These are phyloP conservation scores for Fusarium drepaniforme DNA, from an alignment of 2,329 filamentous ascomycete genomes.

Conservation along the genomic window DNA sequence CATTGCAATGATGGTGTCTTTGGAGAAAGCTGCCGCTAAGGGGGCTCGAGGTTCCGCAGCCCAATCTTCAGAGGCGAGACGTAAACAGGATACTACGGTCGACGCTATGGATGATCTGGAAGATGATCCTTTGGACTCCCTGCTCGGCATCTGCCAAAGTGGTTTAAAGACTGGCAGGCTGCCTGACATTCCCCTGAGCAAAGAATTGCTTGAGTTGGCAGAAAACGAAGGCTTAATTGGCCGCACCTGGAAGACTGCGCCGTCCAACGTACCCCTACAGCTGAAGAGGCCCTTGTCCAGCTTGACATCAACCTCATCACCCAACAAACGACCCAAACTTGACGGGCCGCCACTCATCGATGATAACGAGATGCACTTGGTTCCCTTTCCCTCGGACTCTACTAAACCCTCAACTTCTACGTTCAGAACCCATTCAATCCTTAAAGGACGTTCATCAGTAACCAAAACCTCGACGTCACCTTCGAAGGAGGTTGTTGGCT, in stretches of 20 bases:
- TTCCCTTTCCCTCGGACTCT: slow-evolving; percentile 17
- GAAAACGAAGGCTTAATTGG: slow-evolving; percentile 51
- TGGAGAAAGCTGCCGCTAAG: slow-evolving; percentile 25
- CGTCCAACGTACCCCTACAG: slow-evolving; percentile 6
- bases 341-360: neutral
- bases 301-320: neutral
- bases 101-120: slow-evolving; percentile 39
- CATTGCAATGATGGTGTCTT: slow-evolving; percentile 39
- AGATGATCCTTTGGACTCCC: slow-evolving; percentile 32
- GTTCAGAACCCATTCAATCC: slow-evolving; percentile 3
- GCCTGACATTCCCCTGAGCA: slow-evolving; percentile 53
- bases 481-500: slow-evolving; percentile 36
- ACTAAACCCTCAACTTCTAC: slow-evolving; percentile 5
- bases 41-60: neutral
- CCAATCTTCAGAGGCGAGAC: neutral
- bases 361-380: slow-evolving; percentile 21
- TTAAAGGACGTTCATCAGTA: slow-evolving; percentile 7
- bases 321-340: slow-evolving; percentile 18
- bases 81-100: neutral
- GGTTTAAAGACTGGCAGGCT: slow-evolving; percentile 53
- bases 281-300: slow-evolving; percentile 24
- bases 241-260: slow-evolving; percentile 29
- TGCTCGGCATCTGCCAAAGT: slow-evolving; percentile 57
- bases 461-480: neutral
- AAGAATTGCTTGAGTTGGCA: slow-evolving; percentile 55